Conservation (phyloP, 1,284 basidiomycete genomes). For the Cerioporus squamosus region DNA sequence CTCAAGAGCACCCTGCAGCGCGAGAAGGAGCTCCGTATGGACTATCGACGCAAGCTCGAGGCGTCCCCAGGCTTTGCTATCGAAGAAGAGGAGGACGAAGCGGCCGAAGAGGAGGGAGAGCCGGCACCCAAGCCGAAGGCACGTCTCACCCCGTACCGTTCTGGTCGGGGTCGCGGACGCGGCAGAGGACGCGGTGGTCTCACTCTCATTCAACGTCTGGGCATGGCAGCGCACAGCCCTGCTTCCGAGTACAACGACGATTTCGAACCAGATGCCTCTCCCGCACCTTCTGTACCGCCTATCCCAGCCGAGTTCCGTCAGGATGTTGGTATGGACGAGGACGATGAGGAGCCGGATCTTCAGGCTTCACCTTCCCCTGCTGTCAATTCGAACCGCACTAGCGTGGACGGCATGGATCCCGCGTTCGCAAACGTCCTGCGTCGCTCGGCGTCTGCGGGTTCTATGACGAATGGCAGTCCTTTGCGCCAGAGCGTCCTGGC, state of each 20-base stretch:
- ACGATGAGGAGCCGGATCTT: slow-evolving; percentile 40
- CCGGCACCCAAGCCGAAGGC: slow-evolving; percentile 33
- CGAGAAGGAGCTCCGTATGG: slow-evolving; percentile 80
- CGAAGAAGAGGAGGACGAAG: slow-evolving; percentile 55
- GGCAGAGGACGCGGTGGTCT: slow-evolving; percentile 54
- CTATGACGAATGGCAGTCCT: slow-evolving; percentile 55
- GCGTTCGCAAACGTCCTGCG: slow-evolving; percentile 77
- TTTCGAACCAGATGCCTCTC: slow-evolving; percentile 44
- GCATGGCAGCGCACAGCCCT: slow-evolving; percentile 58
- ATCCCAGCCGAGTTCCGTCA: slow-evolving; percentile 49
- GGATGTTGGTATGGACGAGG: slow-evolving; percentile 41
- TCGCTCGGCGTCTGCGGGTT: slow-evolving; percentile 58
- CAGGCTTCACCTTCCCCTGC: slow-evolving; percentile 48
- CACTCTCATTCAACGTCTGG: slow-evolving; percentile 65
- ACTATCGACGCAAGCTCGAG: slow-evolving; percentile 58
- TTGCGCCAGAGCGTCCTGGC: slow-evolving; percentile 58
- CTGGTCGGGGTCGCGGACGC: slow-evolving; percentile 39
- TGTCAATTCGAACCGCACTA: slow-evolving; percentile 56
- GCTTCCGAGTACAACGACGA: slow-evolving; percentile 56
- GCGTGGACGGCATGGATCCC: slow-evolving; percentile 86
- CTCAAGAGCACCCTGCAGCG: slow-evolving; percentile 77
- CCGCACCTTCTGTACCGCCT: slow-evolving; percentile 54
- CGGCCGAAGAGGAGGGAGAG: slow-evolving; percentile 46
- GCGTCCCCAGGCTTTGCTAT: slow-evolving; percentile 38
- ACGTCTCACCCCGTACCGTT: slow-evolving; percentile 43